phyloP scores from a whole-genome alignment of 2,329 filamentous ascomycete genomes.

The Monosporascus ibericus region DNA sequence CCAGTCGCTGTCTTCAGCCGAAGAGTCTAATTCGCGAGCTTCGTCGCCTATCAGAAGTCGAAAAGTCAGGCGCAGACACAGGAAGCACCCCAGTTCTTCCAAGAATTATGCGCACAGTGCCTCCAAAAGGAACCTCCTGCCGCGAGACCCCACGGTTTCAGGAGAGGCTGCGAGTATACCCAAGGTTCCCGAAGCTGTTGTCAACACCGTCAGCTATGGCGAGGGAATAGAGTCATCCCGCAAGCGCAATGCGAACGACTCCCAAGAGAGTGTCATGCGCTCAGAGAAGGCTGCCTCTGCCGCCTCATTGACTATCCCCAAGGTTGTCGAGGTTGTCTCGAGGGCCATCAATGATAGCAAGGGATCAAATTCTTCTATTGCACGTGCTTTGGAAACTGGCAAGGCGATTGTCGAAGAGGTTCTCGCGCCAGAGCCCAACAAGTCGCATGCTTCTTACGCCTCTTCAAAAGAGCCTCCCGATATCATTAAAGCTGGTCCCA shows the following conservation, averaged over 20 bases:
- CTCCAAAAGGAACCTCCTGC: background rate
- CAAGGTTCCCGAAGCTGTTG: background rate
- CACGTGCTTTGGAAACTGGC: background rate
- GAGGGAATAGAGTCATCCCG: background rate
- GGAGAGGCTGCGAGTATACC: background rate
- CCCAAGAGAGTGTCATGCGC: background rate
- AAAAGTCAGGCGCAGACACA: background rate
- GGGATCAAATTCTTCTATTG: background rate
- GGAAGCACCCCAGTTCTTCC: background rate
- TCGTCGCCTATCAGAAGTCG: slow-evolving; percentile 4
- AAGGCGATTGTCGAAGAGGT: background rate
- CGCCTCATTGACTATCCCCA: background rate
- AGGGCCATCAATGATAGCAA: background rate
- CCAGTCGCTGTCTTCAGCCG: slow-evolving; percentile 6
- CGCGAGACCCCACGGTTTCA: background rate
- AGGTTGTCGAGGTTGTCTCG: background rate
- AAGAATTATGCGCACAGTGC: background rate
- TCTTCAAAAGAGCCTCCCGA: background rate
- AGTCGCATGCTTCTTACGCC: background rate
- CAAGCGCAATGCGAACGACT: background rate
- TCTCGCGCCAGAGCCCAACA: background rate
- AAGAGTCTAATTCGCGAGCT: slow-evolving; percentile 9
- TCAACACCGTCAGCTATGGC: background rate
- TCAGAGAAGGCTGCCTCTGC: background rate
- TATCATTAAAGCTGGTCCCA: background rate